phyloP scores from a whole-genome alignment of 73 alveolate genomes.

The Paramecium biaurelia region DNA sequence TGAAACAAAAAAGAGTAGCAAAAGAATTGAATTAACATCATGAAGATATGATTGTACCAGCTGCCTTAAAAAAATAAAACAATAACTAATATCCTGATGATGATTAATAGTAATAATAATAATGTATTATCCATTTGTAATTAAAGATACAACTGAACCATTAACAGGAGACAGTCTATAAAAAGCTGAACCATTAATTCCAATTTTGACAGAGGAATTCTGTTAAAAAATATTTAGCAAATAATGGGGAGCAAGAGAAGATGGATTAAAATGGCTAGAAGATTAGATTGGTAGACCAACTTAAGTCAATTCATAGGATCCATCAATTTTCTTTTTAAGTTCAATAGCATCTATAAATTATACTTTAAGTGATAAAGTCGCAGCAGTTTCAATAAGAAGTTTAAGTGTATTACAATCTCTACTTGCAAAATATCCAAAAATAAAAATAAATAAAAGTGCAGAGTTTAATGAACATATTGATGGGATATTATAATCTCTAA shows the following conservation, averaged over 20 bases:
- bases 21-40: conserved; percentile 65
- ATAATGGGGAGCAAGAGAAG: conserved; percentile 89
- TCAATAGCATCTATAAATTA: conserved; percentile 86
- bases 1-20: conserved; percentile 17
- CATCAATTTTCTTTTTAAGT: conserved; percentile 77
- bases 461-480: conserved; percentile 68
- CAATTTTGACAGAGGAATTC: conserved; percentile 84
- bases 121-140: conserved; percentile 52
- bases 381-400: conserved; percentile 81
- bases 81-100: conserved; percentile 73
- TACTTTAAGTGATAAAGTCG: conserved; percentile 85
- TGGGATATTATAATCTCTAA: conserved; percentile 71
- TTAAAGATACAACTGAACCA: conserved; percentile 69
- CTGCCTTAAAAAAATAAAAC: conserved; percentile 70
- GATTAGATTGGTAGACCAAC: conserved; percentile 46
- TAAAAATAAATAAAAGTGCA: neutral
- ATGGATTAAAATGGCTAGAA: conserved; percentile 70
- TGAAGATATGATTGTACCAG: conserved; percentile 86
- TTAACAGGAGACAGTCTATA: conserved; percentile 81
- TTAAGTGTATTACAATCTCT: conserved; percentile 70
- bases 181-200: conserved; percentile 92
- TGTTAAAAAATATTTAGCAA: conserved; percentile 86
- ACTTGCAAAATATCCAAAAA: neutral
- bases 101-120: conserved; percentile 65
- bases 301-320: conserved; percentile 53